These are phyloP conservation scores for Aleurites moluccanus DNA, from an alignment of 441 rosid species.

Conservation along the genomic window DNA sequence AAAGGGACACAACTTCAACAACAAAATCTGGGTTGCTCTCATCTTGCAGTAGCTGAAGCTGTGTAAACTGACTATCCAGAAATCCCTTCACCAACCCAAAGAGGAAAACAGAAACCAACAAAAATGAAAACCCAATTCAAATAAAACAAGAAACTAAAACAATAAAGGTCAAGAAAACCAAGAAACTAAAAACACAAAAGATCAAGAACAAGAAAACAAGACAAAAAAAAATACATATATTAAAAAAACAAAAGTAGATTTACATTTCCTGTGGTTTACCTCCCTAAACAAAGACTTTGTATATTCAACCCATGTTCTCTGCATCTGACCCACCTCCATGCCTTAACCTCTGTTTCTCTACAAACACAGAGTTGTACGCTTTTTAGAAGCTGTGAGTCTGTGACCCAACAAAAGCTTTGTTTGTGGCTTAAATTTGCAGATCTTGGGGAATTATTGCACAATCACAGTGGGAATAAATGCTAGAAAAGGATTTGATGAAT, in stretches of 20 bases:
- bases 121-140: neutral
- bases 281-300: slow-evolving; percentile 77
- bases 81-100: slow-evolving; percentile 50
- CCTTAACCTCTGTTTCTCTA: slow-evolving; percentile 19
- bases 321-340: slow-evolving; percentile 90
- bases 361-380: neutral
- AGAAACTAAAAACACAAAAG: neutral
- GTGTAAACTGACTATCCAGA: slow-evolving; percentile 83
- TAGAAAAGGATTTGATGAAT: slow-evolving; percentile 31
- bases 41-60: slow-evolving; percentile 91
- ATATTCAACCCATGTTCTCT: slow-evolving; percentile 65
- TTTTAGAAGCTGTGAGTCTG: slow-evolving; percentile 15
- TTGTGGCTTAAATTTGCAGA: slow-evolving; percentile 33
- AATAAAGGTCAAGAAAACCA: neutral
- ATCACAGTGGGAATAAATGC: slow-evolving; percentile 19
- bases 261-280: slow-evolving; percentile 34
- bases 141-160: neutral
- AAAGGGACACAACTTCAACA: slow-evolving; percentile 80
- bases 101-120: neutral
- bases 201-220: slow-evolving; percentile 1
- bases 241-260: neutral
- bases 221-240: neutral
- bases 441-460: slow-evolving; percentile 30
- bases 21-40: slow-evolving; percentile 96
- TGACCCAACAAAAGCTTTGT: slow-evolving; percentile 11